Percentiles rank a stretch among this genome's conserved stretches.
Conservation (phyloP, 768 basidiomycete species). For the Mycena capillaripes region DNA sequence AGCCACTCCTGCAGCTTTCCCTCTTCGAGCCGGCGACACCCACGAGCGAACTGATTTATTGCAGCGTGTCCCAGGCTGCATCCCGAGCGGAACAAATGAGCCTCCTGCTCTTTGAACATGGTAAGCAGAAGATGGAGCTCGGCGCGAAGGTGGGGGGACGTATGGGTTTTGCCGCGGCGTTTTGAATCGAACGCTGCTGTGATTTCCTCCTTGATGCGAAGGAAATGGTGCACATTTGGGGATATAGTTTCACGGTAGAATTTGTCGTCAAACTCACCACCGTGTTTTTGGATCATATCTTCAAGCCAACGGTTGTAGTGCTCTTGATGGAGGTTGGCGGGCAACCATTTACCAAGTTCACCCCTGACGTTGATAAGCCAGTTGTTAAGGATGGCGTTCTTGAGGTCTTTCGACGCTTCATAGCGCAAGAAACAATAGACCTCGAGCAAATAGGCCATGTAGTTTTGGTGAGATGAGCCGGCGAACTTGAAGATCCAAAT, state of each 20-base stretch:
- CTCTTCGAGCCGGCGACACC: conserved; percentile 30
- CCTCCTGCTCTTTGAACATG: conserved; percentile 35
- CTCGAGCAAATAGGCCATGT: conserved; percentile 44
- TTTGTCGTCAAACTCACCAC: conserved; percentile 39
- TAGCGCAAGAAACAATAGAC: conserved; percentile 40
- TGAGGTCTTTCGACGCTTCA: conserved; percentile 38
- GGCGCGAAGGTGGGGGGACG: conserved; percentile 32
- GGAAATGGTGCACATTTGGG: conserved; percentile 41
- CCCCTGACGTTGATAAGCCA: conserved; percentile 40
- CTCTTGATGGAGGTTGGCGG: conserved; percentile 40
- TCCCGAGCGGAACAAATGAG: conserved; percentile 38
- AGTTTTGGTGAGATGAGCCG: conserved; percentile 35
- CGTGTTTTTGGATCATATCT: conserved; percentile 35
- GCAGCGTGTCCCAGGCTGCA: conserved; percentile 34
- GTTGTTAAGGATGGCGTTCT: conserved; percentile 38
- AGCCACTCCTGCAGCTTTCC: background rate
- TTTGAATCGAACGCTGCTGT: conserved; percentile 31
- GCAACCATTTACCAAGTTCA: conserved; percentile 32
- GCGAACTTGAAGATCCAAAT: conserved; percentile 16
- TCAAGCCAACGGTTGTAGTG: conserved; percentile 42
- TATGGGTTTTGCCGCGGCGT: conserved; percentile 33
- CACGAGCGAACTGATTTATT: too few relatives aligned
- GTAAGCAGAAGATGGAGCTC: conserved; percentile 36
- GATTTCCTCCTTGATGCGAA: conserved; percentile 40
- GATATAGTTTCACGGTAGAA: conserved; percentile 40